These are phyloP conservation scores for Tetraselmis chui DNA, from an alignment of 139 green algal species.

Conservation along the genomic window DNA sequence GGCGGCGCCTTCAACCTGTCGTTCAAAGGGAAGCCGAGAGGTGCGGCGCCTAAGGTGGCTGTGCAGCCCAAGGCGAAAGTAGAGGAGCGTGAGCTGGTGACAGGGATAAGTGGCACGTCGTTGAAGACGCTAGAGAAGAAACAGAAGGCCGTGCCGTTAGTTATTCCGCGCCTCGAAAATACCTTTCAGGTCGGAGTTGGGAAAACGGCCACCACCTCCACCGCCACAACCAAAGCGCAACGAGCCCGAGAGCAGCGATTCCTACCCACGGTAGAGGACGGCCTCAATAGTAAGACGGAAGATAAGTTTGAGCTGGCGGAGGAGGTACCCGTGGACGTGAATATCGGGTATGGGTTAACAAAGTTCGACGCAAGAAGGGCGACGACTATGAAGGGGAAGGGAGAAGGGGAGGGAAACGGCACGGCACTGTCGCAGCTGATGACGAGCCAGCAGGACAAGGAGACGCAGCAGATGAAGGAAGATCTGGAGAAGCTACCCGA, in stretches of 20 bases:
- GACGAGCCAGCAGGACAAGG: not conserved
- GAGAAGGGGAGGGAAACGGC: not conserved
- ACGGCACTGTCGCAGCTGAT: not conserved
- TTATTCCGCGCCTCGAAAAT: slow-evolving; percentile 30
- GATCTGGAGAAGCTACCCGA: slow-evolving; percentile 21
- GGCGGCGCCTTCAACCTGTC: not conserved
- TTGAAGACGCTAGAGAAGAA: not conserved
- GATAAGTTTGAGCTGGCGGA: not conserved
- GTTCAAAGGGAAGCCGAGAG: not conserved
- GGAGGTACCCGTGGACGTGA: not conserved
- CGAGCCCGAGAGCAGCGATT: slow-evolving; percentile 16
- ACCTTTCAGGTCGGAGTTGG: slow-evolving; percentile 21
- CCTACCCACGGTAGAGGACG: slow-evolving; percentile 11
- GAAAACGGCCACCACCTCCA: not conserved
- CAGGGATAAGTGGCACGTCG: not conserved
- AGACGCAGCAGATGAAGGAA: slow-evolving; percentile 11
- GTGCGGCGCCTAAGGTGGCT: not conserved
- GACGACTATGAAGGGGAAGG: not conserved
- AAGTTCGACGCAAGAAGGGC: not conserved
- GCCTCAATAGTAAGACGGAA: not conserved
- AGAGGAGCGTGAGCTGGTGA: not conserved
- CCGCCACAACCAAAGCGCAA: not conserved
- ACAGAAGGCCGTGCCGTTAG: not conserved
- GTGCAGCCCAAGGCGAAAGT: not conserved
- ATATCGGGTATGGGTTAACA: not conserved